Evolutionary conservation across 306 rosid species (phyloP), one percentile per base, ranked within the genome.

Genomic region (Vigna radiata): DNA sequence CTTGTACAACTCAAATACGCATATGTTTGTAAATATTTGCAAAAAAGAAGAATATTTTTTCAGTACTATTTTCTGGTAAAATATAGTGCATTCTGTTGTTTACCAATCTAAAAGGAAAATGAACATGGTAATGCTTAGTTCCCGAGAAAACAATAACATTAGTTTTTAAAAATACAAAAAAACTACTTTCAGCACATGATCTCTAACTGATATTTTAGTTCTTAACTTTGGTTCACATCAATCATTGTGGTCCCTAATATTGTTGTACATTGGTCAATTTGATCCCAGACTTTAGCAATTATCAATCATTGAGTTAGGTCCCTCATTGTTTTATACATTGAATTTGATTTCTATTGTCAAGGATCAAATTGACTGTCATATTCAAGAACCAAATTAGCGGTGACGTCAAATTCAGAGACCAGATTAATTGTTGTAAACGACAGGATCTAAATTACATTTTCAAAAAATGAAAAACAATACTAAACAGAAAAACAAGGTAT

Each of bases 51-150:
- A 73, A 44, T 31, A 21, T 21, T 47, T 48, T 18, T 31, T 47
- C 33, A 16, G 13, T 58, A 4, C 37, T 41, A 67, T 33, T 67
- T 8, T 58, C 5, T n/a, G 48, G 19, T 54, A 4, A 13, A 61
- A n/a, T 44, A 43, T 19, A 13, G 6, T 50, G 60, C 39, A 18
- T 19, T 31, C 17, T 79, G 14, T 64, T 64, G 4, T 23, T 54
- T 64, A 31, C n/a, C 59, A 27, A 44, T 64, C 41, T 63, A 52
- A 39, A 63, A 43, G 61, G 11, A 68, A 58, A 68, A 56, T 43
- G 27, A 58, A 18, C 29, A 17, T 17, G 58, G 10, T 41, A 9
- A 62, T 63, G 47, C 36, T 36, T 31, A 61, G 7, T 61, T 61
- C 13, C 15, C 0, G 8, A 17, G 8, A 16, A 36, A 36, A 63